Conservation (phyloP, 331 rosid species). For the Pyrus hybrid region DNA sequence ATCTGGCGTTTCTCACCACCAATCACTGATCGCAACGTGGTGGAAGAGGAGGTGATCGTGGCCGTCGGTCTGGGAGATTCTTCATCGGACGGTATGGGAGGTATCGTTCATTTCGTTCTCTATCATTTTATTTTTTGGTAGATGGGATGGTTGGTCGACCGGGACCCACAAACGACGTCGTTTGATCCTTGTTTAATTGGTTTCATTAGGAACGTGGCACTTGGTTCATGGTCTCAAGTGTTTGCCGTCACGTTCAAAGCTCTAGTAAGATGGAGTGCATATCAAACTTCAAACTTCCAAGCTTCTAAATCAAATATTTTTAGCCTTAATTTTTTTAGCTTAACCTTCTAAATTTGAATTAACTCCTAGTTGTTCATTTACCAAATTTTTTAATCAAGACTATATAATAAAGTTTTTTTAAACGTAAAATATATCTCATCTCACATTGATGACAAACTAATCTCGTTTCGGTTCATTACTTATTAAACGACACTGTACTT, state of each 20-base stretch:
- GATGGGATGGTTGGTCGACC: too few species aligned
- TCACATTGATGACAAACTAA: too few species aligned
- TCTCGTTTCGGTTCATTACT: too few species aligned
- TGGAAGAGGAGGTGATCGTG: background rate
- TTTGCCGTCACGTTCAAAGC: background rate
- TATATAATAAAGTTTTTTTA: too few species aligned
- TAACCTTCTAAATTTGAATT: background rate
- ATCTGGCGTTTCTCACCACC: background rate
- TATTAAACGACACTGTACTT: too few species aligned
- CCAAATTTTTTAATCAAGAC: background rate
- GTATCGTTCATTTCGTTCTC: background rate
- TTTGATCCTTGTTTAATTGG: too few species aligned
- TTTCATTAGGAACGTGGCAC: too few species aligned
- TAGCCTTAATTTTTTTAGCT: background rate
- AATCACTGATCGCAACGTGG: background rate
- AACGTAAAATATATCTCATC: too few species aligned
- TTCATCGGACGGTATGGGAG: background rate
- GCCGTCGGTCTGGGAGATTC: background rate
- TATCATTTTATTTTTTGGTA: background rate
- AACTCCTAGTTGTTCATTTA: background rate
- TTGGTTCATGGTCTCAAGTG: background rate
- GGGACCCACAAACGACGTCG: too few species aligned
- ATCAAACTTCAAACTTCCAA: background rate
- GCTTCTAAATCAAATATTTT: background rate
- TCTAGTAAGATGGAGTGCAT: background rate